Evolutionary conservation across 23 red algal species (phyloP).

Genomic region (Gracilariopsis chorda): DNA sequence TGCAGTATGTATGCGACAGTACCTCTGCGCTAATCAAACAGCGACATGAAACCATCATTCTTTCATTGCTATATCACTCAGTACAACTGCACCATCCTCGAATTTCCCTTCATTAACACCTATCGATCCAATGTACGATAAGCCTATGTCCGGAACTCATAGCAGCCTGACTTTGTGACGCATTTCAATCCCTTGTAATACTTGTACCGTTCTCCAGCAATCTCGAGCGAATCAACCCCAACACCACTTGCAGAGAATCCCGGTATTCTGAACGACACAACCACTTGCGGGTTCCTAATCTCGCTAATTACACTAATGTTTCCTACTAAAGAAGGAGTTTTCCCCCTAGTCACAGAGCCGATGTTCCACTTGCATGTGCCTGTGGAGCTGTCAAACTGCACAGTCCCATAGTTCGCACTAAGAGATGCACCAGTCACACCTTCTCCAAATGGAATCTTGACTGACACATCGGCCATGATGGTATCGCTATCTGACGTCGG

Average conservation of each 20-base stretch:
- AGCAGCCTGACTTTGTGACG: conserved; percentile 75
- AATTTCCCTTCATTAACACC: too few species aligned
- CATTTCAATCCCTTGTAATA: conserved; percentile 85
- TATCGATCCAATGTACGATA: too few species aligned
- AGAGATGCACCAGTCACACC: conserved; percentile 42
- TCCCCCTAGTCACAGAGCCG: conserved; percentile 33
- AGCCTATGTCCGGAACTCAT: conserved; percentile 77
- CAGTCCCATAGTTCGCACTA: conserved; percentile 56
- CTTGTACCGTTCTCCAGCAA: conserved; percentile 70
- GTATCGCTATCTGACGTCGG: not conserved
- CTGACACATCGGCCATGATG: conserved; percentile 45
- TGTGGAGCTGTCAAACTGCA: conserved; percentile 51
- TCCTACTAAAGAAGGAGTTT: conserved; percentile 40
- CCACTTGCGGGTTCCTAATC: conserved; percentile 37
- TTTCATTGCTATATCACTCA: too few species aligned
- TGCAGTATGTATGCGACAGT: too few species aligned
- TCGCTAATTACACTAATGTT: conserved; percentile 34
- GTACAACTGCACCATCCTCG: too few species aligned
- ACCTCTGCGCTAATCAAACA: too few species aligned
- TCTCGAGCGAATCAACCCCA: conserved; percentile 64
- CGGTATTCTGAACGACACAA: conserved; percentile 64
- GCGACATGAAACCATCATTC: too few species aligned
- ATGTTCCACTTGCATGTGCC: conserved; percentile 58
- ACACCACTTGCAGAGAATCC: conserved; percentile 49
- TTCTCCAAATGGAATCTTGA: conserved; percentile 59